Evolutionary conservation across 805 yeast species (phyloP).

Genomic region (Starmera pachycereana): DNA sequence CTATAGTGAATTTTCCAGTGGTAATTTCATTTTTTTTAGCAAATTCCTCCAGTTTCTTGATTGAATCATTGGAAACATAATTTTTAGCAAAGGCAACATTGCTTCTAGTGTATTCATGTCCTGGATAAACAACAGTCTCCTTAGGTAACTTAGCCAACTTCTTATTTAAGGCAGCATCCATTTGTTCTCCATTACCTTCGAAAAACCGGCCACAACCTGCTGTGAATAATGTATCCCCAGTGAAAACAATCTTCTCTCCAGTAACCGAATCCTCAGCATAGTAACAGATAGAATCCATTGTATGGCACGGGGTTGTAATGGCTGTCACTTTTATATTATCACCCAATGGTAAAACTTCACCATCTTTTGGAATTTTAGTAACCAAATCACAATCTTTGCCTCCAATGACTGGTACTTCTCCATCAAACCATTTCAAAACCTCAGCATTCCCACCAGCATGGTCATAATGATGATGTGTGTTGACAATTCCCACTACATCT

Average conservation of each 20-base stretch:
- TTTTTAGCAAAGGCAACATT: conserved; percentile 72
- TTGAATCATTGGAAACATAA: conserved; percentile 32
- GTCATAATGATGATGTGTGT: conserved; percentile 95
- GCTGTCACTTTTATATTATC: conserved; percentile 58
- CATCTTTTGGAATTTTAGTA: conserved; percentile 56
- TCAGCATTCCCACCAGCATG: conserved; percentile 79
- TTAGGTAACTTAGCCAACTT: conserved; percentile 51
- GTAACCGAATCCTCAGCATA: conserved; percentile 52
- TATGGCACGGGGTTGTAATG: conserved; percentile 94
- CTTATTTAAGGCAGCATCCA: conserved; percentile 60
- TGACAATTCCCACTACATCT: conserved; percentile 39
- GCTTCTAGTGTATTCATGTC: conserved; percentile 88
- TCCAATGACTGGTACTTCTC: conserved; percentile 55
- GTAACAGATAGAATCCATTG: conserved; percentile 92
- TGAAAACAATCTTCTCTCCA: conserved; percentile 66
- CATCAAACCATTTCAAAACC: conserved; percentile 24
- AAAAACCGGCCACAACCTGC: conserved; percentile 97
- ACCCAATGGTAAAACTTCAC: conserved; percentile 55
- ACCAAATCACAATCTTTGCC: conserved; percentile 78
- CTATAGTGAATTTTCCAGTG: conserved; percentile 80
- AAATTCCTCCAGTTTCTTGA: conserved; percentile 43
- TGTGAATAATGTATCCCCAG: conserved; percentile 91
- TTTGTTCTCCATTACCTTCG: conserved; percentile 78
- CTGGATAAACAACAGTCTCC: conserved; percentile 76
- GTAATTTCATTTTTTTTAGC: conserved; percentile 51